These are phyloP conservation scores for Citrus mangshanensis DNA, from an alignment of 345 rosid genomes.

Conservation along the genomic window DNA sequence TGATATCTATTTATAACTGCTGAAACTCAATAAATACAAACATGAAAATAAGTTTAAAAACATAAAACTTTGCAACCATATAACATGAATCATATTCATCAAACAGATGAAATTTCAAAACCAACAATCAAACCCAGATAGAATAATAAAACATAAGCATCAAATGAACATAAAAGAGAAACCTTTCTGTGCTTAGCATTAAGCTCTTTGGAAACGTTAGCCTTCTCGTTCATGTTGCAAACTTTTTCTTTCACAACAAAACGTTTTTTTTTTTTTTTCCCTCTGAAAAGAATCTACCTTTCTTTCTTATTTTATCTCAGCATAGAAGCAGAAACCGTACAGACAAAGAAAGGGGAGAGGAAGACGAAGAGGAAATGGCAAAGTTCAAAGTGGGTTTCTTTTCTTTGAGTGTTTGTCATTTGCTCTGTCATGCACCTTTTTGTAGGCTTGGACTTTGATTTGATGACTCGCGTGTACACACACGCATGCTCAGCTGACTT, in stretches of 20 bases:
- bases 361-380: slow-evolving; percentile 1
- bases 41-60: neutral
- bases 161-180: neutral
- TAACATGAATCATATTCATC: neutral
- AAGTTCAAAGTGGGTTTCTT: slow-evolving; percentile 23
- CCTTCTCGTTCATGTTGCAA: slow-evolving; percentile 58
- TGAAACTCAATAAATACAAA: neutral
- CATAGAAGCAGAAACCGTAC: neutral
- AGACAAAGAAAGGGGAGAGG: slow-evolving; percentile 3
- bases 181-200: slow-evolving; percentile 64
- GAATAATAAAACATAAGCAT: slow-evolving; percentile 1
- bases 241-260: neutral
- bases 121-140: neutral
- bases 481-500: slow-evolving; percentile 18
- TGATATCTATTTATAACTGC: neutral
- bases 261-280: neutral
- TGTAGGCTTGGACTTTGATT: slow-evolving; percentile 6
- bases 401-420: neutral
- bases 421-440: neutral
- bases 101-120: slow-evolving; percentile 1
- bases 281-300: neutral
- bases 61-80: slow-evolving; percentile 11
- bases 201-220: slow-evolving; percentile 57
- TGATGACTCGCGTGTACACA: slow-evolving; percentile 23
- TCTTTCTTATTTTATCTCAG: neutral